Base-by-base conservation (phyloP, 345 rosid genomes). In the Combretum micranthum region DNA sequence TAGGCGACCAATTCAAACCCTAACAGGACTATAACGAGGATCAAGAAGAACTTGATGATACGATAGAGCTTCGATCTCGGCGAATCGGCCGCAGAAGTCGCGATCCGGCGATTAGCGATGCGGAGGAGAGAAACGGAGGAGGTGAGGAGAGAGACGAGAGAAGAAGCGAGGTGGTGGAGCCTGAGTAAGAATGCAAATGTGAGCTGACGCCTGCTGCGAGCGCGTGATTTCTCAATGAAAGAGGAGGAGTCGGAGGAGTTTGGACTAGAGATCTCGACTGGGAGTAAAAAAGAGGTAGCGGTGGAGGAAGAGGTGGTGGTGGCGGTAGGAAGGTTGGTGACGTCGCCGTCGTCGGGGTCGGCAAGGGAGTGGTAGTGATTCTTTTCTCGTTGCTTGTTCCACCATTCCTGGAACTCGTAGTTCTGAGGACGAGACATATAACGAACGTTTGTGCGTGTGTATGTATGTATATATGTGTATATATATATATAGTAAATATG, bases 341-440 rank as follows among this genome's bases (percentile, higher is more conserved):
- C n/a, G 22, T 64, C 69, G 21, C 47, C 55, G 52, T 43, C 58
- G 62, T 17, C 47, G 23, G 44, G 20, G 60, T 56, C 37, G 37
- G 57, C 12, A 59, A 20, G 52, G 50, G 70, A 55, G 58, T 66
- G 47, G 43, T 80, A 61, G 25, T 63, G 57, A 69, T 60, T 56
- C 47, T 62, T 70, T 50, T 85, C 79, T 56, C 86, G 80, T 32
- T 87, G 95, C 64, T 85, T 77, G 85, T 83, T 90, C 97, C 97
- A 66, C 70, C 70, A 66, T 66, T 67, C 71, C 61, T 61, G 71
- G 56, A 67, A 67, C 65, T 66, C 70, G 32, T 22, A 59, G 57
- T 66, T 66, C 9, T 48, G 65, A 12, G 71, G 20, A 20, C 65
- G 71, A 50, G 71, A 61, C 71, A 67, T 66, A 17, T 4, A 53